phyloP scores from a whole-genome alignment of 495 filamentous ascomycete species.

The Massariosphaeria phaeospora region DNA sequence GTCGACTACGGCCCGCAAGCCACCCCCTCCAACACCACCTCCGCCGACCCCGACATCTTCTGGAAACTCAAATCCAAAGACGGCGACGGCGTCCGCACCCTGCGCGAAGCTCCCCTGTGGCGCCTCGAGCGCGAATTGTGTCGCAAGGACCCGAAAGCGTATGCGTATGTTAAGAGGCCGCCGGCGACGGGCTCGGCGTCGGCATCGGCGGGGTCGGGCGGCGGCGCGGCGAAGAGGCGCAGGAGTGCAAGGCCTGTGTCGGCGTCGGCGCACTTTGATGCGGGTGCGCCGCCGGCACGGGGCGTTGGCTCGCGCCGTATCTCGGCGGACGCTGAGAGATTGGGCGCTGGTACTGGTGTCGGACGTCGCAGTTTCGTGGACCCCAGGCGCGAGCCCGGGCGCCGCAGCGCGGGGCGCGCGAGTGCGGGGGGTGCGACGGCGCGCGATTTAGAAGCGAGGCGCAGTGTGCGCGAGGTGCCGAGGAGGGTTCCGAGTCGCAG shows the following conservation, averaged over 20 bases:
- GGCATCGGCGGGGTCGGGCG: not conserved
- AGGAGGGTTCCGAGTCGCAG: no score
- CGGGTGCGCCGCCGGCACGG: no score
- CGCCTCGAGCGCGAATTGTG: slow-evolving; percentile 37
- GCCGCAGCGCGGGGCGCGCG: not conserved
- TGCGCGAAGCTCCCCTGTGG: slow-evolving; percentile 41
- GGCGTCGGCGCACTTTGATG: no score
- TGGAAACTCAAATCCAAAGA: slow-evolving; percentile 36
- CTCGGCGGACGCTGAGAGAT: no score
- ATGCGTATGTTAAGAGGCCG: slow-evolving; percentile 38
- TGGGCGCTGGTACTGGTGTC: no score
- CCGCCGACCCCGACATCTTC: slow-evolving; percentile 33
- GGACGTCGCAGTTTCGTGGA: slow-evolving; percentile 11
- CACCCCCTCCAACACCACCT: slow-evolving; percentile 9
- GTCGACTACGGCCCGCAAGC: slow-evolving; percentile 36
- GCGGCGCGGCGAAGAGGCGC: not conserved
- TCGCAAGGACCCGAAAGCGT: slow-evolving; percentile 35
- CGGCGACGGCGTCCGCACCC: slow-evolving; percentile 25
- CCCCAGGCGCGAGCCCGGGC: not conserved
- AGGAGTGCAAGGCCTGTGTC: not conserved
- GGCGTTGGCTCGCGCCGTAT: no score
- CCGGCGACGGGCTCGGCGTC: slow-evolving; percentile 6
- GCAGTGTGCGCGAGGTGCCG: no score
- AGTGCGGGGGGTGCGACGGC: no score
- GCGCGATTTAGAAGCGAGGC: no score